Evolutionary conservation across 2,329 filamentous ascomycete species (phyloP).

Genomic region (Chrysoporthe austroafricana): DNA sequence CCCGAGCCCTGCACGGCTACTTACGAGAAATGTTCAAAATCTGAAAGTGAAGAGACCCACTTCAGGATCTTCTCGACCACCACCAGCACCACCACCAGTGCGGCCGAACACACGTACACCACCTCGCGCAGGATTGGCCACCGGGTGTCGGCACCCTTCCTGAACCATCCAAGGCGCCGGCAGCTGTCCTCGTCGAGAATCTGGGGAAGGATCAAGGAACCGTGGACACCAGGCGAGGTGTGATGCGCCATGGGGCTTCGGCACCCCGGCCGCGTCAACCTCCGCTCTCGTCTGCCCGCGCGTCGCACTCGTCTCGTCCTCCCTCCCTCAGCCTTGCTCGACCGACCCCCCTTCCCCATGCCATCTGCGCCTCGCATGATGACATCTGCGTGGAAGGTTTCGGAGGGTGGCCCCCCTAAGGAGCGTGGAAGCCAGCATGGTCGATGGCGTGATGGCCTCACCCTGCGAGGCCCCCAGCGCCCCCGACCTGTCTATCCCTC

Average conservation of each 20-base stretch:
- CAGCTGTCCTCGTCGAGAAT: neutral
- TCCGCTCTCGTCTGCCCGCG: neutral
- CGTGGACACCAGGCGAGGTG: neutral
- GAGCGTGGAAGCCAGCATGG: neutral
- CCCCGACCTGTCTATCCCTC: neutral
- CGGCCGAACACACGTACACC: neutral
- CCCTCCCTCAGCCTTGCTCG: neutral
- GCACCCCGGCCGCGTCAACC: slow-evolving; percentile 10
- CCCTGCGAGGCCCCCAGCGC: neutral
- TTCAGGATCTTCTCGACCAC: neutral
- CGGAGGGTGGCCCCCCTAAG: neutral
- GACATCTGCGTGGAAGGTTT: slow-evolving; percentile 15
- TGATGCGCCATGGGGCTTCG: neutral
- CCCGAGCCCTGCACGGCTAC: no score
- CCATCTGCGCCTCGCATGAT: slow-evolving; percentile 8
- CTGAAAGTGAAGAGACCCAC: neutral
- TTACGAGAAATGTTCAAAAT: neutral
- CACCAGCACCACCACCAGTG: no score
- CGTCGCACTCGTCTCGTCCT: neutral
- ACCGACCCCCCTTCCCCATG: neutral
- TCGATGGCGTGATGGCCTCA: slow-evolving; percentile 27
- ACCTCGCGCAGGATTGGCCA: neutral
- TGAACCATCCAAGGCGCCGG: neutral
- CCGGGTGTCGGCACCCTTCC: slow-evolving; percentile 7
- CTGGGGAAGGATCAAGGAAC: neutral